phyloP scores from a whole-genome alignment of 495 filamentous ascomycete genomes.

The Aspergillus panamensis region DNA sequence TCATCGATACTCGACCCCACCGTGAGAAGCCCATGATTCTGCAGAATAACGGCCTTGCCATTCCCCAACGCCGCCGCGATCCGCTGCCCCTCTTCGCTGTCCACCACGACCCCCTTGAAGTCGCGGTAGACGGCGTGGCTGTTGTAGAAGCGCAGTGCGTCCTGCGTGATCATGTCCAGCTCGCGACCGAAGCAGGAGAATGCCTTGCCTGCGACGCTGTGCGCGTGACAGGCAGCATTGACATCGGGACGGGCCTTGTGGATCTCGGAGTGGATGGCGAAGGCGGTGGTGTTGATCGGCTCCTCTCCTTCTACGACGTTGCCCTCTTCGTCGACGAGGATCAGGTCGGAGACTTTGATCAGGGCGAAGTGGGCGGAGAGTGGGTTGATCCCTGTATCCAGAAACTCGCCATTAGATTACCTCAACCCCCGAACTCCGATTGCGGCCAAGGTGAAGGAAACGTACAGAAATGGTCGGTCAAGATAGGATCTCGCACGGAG shows the following conservation, averaged over 20 bases:
- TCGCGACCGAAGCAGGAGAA: conserved; percentile 31
- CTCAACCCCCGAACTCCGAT: no score
- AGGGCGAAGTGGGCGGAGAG: conserved; percentile 38
- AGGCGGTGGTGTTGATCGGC: conserved; percentile 54
- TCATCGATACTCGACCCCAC: conserved; percentile 53
- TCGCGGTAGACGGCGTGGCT: conserved; percentile 40
- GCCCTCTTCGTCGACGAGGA: conserved; percentile 37
- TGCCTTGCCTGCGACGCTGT: conserved; percentile 31
- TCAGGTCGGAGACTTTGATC: conserved; percentile 36
- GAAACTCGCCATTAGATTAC: background rate
- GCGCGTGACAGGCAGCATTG: conserved; percentile 36
- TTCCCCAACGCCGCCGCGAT: conserved; percentile 51
- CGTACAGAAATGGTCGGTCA: conserved; percentile 28
- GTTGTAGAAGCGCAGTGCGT: conserved; percentile 50
- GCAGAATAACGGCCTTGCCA: conserved; percentile 52
- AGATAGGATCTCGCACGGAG: conserved; percentile 60
- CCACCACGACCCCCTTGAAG: conserved; percentile 49
- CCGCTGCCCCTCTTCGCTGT: conserved; percentile 50
- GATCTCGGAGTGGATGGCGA: conserved; percentile 51
- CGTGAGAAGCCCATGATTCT: conserved; percentile 59
- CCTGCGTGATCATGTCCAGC: conserved; percentile 41
- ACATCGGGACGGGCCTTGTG: conserved; percentile 36
- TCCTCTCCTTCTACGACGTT: conserved; percentile 37
- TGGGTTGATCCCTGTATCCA: conserved; percentile 52
- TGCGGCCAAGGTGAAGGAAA: no score